Conservation (phyloP, 306 rosid species). For the Quercus parvula region DNA sequence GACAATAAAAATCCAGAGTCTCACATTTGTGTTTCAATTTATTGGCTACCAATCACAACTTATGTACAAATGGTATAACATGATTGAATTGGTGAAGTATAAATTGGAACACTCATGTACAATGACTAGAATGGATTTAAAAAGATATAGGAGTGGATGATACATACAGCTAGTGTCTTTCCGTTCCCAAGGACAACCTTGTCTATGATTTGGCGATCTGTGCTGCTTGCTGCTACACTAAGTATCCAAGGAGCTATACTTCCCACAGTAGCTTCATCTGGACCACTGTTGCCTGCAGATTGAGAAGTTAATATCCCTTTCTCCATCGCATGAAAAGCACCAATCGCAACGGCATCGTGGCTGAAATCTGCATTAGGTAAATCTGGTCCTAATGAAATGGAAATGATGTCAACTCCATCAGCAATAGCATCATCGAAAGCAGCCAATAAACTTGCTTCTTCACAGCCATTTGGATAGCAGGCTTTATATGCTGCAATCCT, state of each 20-base stretch:
- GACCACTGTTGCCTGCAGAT: conserved; percentile 45
- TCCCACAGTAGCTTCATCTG: neutral
- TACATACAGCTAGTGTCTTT: conserved; percentile 9
- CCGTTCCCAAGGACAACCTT: conserved; percentile 42
- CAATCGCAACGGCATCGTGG: conserved; percentile 28
- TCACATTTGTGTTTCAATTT: no score
- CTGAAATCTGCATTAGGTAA: rapidly evolving
- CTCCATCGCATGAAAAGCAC: conserved; percentile 43
- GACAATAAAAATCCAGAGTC: no score
- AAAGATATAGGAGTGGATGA: neutral
- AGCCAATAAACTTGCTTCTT: neutral
- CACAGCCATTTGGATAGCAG: neutral
- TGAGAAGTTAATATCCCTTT: conserved; percentile 38
- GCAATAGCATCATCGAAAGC: conserved; percentile 50
- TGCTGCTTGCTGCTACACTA: conserved; percentile 39
- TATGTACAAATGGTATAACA: no score
- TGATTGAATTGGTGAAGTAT: no score
- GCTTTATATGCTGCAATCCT: conserved; percentile 21
- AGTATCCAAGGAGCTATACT: conserved; percentile 50
- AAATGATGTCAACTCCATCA: conserved; percentile 39
- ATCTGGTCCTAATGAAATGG: conserved; percentile 16
- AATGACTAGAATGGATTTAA: neutral
- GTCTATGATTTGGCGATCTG: conserved; percentile 22
- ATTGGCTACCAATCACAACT: no score
- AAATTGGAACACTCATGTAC: neutral